Percentiles rank a stretch among this genome's conserved stretches.
Evolutionary conservation across 176 grass and related monocot species (phyloP).

Genomic region (Oryza officinalis): DNA sequence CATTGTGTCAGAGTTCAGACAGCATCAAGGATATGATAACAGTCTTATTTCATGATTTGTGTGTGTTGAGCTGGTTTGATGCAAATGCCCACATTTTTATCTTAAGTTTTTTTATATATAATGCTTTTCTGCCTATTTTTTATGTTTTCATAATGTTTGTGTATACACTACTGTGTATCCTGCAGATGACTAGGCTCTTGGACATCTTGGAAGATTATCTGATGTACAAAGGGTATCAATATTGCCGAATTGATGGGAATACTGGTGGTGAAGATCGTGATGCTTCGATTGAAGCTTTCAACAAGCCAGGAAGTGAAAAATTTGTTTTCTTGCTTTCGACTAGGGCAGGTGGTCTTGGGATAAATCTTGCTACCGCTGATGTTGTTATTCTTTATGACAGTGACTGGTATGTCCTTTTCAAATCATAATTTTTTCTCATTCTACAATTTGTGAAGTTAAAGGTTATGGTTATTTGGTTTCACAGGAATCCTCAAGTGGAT

Average conservation of each 20-base stretch:
- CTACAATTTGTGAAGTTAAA: not conserved
- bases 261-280: conserved; percentile 73
- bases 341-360: conserved; percentile 73
- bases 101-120: not conserved
- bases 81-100: conserved; percentile 18
- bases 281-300: conserved; percentile 70
- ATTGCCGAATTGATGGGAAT: conserved; percentile 75
- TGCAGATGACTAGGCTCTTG: conserved; percentile 75
- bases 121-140: not conserved
- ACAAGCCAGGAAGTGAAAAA: conserved; percentile 64
- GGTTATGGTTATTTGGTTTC: conserved; percentile 31
- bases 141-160: not conserved
- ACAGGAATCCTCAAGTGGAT: conserved; percentile 82
- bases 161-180: conserved; percentile 7
- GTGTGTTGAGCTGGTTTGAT: conserved; percentile 13
- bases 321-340: conserved; percentile 78
- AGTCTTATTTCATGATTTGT: not conserved
- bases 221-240: conserved; percentile 58
- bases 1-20: not conserved
- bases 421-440: not conserved
- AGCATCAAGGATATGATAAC: not conserved
- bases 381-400: conserved; percentile 84
- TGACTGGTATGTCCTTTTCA: conserved; percentile 59
- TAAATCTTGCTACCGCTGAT: conserved; percentile 80
- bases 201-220: conserved; percentile 84